Evolutionary conservation across 2,329 filamentous ascomycete genomes (phyloP).

Genomic region (Neocucurbitaria cava): DNA sequence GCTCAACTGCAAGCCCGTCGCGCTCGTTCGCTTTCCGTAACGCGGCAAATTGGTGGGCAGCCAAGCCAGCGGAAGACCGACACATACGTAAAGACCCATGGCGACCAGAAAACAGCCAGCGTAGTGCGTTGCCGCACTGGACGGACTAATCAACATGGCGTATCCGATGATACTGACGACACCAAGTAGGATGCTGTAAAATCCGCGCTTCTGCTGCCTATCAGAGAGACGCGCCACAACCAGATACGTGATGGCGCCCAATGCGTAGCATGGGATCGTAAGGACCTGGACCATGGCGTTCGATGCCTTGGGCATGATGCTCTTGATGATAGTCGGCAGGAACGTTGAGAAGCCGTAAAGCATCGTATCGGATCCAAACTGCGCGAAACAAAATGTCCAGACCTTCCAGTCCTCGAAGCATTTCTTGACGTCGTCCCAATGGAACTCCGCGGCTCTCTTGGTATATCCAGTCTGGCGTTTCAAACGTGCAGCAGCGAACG

Average conservation of each 20-base stretch:
- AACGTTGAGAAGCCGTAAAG: conserved; percentile 81
- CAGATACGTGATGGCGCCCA: conserved; percentile 75
- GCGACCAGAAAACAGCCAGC: conserved; percentile 81
- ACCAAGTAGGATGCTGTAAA: conserved; percentile 70
- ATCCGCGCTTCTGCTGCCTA: conserved; percentile 67
- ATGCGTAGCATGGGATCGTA: conserved; percentile 78
- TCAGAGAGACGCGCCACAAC: conserved; percentile 71
- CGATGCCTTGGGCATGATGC: conserved; percentile 67
- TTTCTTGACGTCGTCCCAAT: conserved; percentile 68
- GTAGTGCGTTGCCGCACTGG: conserved; percentile 70
- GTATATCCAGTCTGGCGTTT: conserved; percentile 58
- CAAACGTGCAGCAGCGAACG: conserved; percentile 61
- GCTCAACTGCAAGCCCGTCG: conserved; percentile 73
- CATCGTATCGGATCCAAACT: conserved; percentile 79
- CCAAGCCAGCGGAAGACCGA: conserved; percentile 65
- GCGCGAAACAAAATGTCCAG: conserved; percentile 71
- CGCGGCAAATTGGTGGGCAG: conserved; percentile 72
- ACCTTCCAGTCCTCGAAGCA: conserved; percentile 79
- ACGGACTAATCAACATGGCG: conserved; percentile 68
- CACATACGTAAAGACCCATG: conserved; percentile 70
- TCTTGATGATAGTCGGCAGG: conserved; percentile 78
- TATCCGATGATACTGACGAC: conserved; percentile 72
- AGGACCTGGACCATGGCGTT: conserved; percentile 73
- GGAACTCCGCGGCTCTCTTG: conserved; percentile 60
- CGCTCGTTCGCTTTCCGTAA: conserved; percentile 78